Evolutionary conservation across 2,329 filamentous ascomycete genomes (phyloP).

Genomic region (Pyrenochaeta sp.): DNA sequence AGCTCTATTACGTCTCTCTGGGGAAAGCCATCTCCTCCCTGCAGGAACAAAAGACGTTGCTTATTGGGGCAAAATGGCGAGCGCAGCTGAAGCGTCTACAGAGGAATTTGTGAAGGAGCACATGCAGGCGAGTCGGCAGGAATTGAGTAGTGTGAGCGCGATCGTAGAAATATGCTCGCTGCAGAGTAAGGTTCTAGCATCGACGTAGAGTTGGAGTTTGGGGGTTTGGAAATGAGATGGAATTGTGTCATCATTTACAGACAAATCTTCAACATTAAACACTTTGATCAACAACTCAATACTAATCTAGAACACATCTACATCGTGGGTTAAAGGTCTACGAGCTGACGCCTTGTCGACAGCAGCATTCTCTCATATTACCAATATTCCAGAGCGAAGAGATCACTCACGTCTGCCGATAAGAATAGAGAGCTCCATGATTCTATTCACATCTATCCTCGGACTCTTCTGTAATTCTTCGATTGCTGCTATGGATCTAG

Average conservation of each 20-base stretch:
- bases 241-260: not conserved
- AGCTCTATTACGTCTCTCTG: constrained; percentile 44
- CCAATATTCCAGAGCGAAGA: too few relatives aligned
- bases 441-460: too few relatives aligned
- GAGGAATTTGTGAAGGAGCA: constrained; percentile 25
- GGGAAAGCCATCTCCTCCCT: constrained; percentile 50
- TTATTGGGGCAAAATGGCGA: constrained; percentile 37
- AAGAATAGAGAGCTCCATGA: too few relatives aligned
- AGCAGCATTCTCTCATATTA: too few relatives aligned
- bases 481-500: too few relatives aligned
- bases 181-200: constrained; percentile 23
- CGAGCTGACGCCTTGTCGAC: too few relatives aligned
- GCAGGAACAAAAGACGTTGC: constrained; percentile 39
- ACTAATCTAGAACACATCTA: not conserved
- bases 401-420: too few relatives aligned
- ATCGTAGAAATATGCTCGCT: constrained; percentile 42
- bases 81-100: constrained; percentile 29
- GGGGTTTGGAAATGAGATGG: not conserved
- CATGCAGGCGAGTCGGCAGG: constrained; percentile 32
- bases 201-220: not conserved
- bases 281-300: not conserved
- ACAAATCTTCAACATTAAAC: not conserved
- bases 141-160: constrained; percentile 32
- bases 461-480: too few relatives aligned
- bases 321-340: too few relatives aligned